Conservation (phyloP, 2,329 filamentous ascomycete species). For the Pleomassaria siparia region DNA sequence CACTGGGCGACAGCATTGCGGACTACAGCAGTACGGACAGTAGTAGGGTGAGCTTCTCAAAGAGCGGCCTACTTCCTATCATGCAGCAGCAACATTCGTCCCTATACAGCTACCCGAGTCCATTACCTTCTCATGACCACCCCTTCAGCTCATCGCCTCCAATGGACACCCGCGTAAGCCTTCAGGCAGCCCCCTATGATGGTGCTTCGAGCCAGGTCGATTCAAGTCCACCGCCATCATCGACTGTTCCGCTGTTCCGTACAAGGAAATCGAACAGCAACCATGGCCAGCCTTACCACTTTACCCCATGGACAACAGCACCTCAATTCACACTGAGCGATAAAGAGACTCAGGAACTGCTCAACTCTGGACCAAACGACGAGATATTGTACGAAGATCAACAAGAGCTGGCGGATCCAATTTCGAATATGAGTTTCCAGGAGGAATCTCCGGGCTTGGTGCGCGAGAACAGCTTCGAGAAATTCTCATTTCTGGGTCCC, state of each 20-base stretch:
- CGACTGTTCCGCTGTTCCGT: constrained; percentile 19
- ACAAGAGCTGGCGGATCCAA: neutral
- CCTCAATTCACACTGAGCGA: constrained; percentile 29
- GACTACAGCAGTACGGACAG: constrained; percentile 36
- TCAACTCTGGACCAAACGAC: constrained; percentile 41
- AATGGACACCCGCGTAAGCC: constrained; percentile 12
- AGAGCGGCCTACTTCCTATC: too few species aligned
- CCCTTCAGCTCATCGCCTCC: constrained; percentile 37
- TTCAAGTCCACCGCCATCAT: constrained; percentile 17
- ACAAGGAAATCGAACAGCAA: neutral
- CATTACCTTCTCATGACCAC: constrained; percentile 21
- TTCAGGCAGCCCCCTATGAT: constrained; percentile 11
- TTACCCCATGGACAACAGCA: constrained; percentile 18
- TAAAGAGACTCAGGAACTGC: constrained; percentile 35
- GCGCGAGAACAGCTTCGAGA: constrained; percentile 39
- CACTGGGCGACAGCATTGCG: constrained; percentile 35
- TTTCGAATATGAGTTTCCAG: neutral
- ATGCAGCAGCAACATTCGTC: constrained; percentile 9
- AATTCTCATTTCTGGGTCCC: constrained; percentile 35
- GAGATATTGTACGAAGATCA: constrained; percentile 30
- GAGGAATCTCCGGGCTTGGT: constrained; percentile 7
- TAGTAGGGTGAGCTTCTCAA: too few species aligned
- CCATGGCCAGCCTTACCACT: constrained; percentile 17
- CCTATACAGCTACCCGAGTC: constrained; percentile 28
- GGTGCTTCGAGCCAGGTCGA: constrained; percentile 6